Evolutionary conservation across 345 rosid species (phyloP).

Genomic region (Trapa bicornis): DNA sequence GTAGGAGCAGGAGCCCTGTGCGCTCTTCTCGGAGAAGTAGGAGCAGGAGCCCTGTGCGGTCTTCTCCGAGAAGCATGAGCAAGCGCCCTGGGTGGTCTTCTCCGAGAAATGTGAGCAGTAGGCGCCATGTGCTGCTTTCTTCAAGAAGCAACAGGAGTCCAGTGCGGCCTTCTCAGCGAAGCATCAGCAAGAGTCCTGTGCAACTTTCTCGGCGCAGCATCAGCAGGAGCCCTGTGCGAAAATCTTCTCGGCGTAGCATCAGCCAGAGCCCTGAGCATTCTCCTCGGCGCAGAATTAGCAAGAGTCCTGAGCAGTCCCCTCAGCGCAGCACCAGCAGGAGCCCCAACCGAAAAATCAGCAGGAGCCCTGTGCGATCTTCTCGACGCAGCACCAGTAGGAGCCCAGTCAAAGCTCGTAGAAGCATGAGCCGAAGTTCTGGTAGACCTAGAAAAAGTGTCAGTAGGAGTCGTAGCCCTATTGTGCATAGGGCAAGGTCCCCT

Average conservation of each 20-base stretch:
- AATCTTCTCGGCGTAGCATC: background rate
- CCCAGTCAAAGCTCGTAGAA: slow-evolving; percentile 21
- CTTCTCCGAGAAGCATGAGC: slow-evolving; percentile 10
- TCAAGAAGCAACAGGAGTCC: background rate
- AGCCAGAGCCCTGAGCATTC: background rate
- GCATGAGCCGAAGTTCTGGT: slow-evolving; percentile 28
- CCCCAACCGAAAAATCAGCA: slow-evolving; percentile 6
- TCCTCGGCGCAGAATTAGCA: background rate
- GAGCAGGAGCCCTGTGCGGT: slow-evolving; percentile 28
- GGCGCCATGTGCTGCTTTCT: background rate
- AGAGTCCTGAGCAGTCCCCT: background rate
- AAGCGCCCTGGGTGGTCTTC: background rate
- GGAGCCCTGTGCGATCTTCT: slow-evolving; percentile 21
- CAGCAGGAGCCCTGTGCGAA: slow-evolving; percentile 28
- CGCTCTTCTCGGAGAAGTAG: slow-evolving; percentile 4
- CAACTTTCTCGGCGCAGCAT: background rate
- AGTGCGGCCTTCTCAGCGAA: background rate
- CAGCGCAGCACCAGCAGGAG: background rate
- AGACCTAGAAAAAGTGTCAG: slow-evolving; percentile 47
- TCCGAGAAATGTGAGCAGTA: background rate
- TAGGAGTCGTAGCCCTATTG: slow-evolving; percentile 44
- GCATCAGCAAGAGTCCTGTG: background rate
- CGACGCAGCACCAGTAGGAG: slow-evolving; percentile 18
- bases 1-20: slow-evolving; percentile 33
- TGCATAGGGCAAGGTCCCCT: slow-evolving; percentile 52